A percentile compares a stretch with the other conserved stretches of the same genome.
Conservation (phyloP, 306 rosid genomes). For the Malus asiatica region DNA sequence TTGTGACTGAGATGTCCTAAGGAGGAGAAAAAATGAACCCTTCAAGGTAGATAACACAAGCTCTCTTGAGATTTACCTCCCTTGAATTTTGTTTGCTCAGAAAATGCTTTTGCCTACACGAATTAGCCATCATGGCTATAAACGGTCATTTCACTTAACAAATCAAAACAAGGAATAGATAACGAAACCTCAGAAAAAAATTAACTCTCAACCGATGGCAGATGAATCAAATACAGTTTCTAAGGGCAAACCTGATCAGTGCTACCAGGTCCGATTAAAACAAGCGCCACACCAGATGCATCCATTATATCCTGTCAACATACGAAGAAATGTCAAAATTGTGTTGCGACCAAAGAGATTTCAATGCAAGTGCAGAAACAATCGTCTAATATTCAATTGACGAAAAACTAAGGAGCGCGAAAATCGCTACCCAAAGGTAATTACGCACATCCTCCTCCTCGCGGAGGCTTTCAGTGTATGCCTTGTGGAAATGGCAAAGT, state of each 20-base stretch:
- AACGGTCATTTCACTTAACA: not conserved
- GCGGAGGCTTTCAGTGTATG: too few species aligned
- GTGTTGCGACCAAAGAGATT: too few species aligned
- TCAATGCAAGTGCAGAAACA: too few species aligned
- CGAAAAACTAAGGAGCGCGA: too few species aligned
- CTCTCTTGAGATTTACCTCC: slow-evolving; percentile 58
- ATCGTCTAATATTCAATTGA: too few species aligned
- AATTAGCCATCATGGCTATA: slow-evolving; percentile 10
- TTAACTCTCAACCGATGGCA: not conserved
- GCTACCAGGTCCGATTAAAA: slow-evolving; percentile 90
- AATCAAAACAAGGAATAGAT: not conserved
- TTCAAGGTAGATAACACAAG: not conserved
- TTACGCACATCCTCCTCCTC: not conserved
- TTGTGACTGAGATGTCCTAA: not conserved
- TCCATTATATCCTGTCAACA: slow-evolving; percentile 70
- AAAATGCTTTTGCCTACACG: slow-evolving; percentile 65
- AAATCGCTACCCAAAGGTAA: not conserved
- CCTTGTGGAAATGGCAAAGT: not conserved
- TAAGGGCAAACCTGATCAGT: slow-evolving; percentile 54
- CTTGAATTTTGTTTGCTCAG: slow-evolving; percentile 66
- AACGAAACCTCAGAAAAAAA: not conserved
- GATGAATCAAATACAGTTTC: not conserved
- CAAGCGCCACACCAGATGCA: slow-evolving; percentile 77
- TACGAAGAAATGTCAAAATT: not conserved
- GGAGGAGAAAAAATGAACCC: not conserved